These are phyloP conservation scores for Chionographis japonica DNA, from an alignment of 106 monocot genomes.

Conservation along the genomic window DNA sequence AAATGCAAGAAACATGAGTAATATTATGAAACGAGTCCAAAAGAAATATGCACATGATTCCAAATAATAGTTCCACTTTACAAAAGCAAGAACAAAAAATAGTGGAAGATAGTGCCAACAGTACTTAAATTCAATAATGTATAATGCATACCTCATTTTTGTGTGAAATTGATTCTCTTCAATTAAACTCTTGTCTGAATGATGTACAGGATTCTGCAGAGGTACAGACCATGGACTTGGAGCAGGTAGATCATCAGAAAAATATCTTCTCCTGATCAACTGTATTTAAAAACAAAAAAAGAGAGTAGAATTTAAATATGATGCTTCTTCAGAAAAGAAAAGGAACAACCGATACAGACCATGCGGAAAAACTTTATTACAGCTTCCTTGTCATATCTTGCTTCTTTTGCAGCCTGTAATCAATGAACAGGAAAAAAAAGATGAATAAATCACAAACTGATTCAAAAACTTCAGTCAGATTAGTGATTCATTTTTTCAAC, in stretches of 20 bases:
- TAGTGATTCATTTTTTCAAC: too few relatives aligned
- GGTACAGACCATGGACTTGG: constrained; percentile 60
- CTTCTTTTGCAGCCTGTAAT: constrained; percentile 86
- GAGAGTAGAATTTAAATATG: background rate
- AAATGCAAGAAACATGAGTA: too few relatives aligned
- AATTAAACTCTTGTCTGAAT: constrained; percentile 36
- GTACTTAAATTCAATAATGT: too few relatives aligned
- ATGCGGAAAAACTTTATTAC: constrained; percentile 75
- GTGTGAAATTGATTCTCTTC: constrained; percentile 64
- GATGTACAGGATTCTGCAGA: constrained; percentile 19
- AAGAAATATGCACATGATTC: too few relatives aligned
- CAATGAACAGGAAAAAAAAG: constrained; percentile 7
- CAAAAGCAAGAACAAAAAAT: too few relatives aligned
- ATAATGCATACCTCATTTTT: constrained; percentile 39
- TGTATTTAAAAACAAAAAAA: constrained; percentile 13
- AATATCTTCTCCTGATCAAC: constrained; percentile 89
- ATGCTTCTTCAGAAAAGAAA: background rate
- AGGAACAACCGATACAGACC: constrained; percentile 25
- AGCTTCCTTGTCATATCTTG: constrained; percentile 89
- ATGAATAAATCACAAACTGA: background rate
- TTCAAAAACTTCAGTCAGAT: too few relatives aligned
- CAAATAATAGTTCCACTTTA: too few relatives aligned
- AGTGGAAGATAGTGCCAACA: background rate
- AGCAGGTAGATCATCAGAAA: constrained; percentile 63
- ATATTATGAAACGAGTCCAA: too few relatives aligned